Conservation (phyloP, 495 filamentous ascomycete genomes). For the Evansstolkia leycettana region DNA sequence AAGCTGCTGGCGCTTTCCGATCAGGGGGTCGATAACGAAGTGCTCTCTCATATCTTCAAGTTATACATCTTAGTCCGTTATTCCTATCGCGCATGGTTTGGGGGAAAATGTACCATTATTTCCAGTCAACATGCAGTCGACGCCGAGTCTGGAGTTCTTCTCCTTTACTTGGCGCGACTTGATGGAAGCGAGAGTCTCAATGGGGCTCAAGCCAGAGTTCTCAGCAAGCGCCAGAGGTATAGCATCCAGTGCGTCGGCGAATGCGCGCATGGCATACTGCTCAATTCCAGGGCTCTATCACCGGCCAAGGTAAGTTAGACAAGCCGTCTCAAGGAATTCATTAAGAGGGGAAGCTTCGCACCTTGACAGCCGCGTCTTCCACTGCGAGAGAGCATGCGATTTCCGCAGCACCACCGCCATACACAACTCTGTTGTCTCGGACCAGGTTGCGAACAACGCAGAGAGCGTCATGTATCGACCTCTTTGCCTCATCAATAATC, state of each 20-base stretch:
- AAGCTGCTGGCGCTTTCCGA: constrained; percentile 94
- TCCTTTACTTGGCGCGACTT: constrained; percentile 94
- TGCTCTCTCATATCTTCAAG: constrained; percentile 92
- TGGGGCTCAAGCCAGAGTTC: constrained; percentile 92
- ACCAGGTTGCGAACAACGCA: constrained; percentile 97
- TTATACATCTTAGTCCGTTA: too few relatives aligned
- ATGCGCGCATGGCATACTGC: constrained; percentile 98
- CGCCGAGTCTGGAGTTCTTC: constrained; percentile 71
- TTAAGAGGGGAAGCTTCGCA: constrained; percentile 12
- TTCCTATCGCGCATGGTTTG: too few relatives aligned
- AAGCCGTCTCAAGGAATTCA: constrained; percentile 1
- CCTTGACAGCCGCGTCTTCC: constrained; percentile 86
- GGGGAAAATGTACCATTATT: constrained; percentile 50
- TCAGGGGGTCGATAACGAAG: constrained; percentile 95
- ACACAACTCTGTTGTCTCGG: constrained; percentile 93
- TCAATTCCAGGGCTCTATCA: constrained; percentile 76
- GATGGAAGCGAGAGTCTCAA: constrained; percentile 86
- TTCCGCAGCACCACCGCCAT: constrained; percentile 93
- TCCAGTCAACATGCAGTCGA: constrained; percentile 94
- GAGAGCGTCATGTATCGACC: constrained; percentile 91
- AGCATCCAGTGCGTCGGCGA: constrained; percentile 86
- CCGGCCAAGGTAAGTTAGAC: not conserved
- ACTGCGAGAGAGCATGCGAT: constrained; percentile 96
- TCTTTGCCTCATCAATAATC: constrained; percentile 98
- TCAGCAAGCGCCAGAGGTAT: constrained; percentile 95